Evolutionary conservation across 2,329 filamentous ascomycete genomes (phyloP).

Genomic region (Pseudogymnoascus sp.): DNA sequence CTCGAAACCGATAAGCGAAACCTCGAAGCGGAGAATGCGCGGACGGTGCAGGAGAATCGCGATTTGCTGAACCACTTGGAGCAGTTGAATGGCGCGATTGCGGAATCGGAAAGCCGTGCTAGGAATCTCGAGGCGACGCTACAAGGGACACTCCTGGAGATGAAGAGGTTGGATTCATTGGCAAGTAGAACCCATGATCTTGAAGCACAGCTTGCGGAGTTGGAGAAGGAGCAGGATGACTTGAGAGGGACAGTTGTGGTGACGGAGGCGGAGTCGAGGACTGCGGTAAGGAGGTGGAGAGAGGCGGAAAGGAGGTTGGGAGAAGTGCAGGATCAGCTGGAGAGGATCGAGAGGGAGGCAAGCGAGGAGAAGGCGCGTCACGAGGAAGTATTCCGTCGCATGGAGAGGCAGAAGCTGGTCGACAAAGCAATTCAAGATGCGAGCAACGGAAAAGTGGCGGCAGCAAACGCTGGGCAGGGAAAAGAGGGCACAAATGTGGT

Average conservation of each 20-base stretch:
- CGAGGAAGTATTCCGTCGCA: slow-evolving; percentile 68
- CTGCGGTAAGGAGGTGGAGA: slow-evolving; percentile 75
- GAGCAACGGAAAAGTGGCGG: slow-evolving; percentile 52
- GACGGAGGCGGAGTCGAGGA: slow-evolving; percentile 67
- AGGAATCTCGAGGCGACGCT: slow-evolving; percentile 69
- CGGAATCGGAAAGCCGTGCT: slow-evolving; percentile 73
- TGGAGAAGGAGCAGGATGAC: slow-evolving; percentile 73
- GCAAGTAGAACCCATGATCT: slow-evolving; percentile 68
- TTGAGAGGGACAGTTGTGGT: slow-evolving; percentile 60
- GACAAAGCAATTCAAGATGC: slow-evolving; percentile 76
- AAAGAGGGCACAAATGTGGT: slow-evolving; percentile 62
- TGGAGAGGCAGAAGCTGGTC: slow-evolving; percentile 75
- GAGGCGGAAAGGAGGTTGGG: slow-evolving; percentile 72
- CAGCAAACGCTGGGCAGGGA: slow-evolving; percentile 53
- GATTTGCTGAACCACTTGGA: slow-evolving; percentile 77
- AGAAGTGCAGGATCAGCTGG: slow-evolving; percentile 78
- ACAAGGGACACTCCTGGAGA: slow-evolving; percentile 66
- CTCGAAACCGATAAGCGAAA: slow-evolving; percentile 67
- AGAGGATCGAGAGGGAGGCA: slow-evolving; percentile 78
- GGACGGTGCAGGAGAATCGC: slow-evolving; percentile 75
- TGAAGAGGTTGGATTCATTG: slow-evolving; percentile 65
- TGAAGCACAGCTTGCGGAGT: slow-evolving; percentile 67
- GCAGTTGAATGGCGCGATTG: slow-evolving; percentile 67
- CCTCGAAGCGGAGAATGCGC: slow-evolving; percentile 69
- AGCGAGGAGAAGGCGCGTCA: slow-evolving; percentile 74